These are phyloP conservation scores for Penicillium waksmanii DNA, from an alignment of 495 filamentous ascomycete species.

Conservation along the genomic window DNA sequence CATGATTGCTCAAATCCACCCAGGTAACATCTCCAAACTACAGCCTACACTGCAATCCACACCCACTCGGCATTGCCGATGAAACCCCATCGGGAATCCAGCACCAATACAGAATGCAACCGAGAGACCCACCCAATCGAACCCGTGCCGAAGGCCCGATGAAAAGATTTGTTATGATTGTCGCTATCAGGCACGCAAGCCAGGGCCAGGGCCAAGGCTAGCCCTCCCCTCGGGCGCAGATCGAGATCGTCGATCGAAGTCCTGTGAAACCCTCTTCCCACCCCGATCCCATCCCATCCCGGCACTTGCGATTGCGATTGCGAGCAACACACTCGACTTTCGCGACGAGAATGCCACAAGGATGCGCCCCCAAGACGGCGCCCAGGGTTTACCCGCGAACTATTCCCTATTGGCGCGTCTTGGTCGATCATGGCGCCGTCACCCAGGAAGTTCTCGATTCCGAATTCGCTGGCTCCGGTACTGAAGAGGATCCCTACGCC, in stretches of 20 bases:
- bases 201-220: neutral
- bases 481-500: constrained; percentile 64
- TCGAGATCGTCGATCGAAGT: constrained; percentile 2
- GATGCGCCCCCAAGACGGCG: neutral
- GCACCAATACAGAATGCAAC: neutral
- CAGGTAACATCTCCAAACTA: neutral
- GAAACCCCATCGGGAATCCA: neutral
- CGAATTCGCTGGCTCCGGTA: constrained; percentile 62
- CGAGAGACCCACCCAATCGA: neutral
- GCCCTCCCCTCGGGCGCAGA: neutral
- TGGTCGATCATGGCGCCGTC: constrained; percentile 43
- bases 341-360: neutral
- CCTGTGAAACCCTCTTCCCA: neutral
- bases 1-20: neutral
- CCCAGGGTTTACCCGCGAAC: constrained; percentile 1
- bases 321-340: neutral
- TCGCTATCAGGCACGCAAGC: neutral
- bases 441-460: constrained; percentile 52
- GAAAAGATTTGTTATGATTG: constrained; percentile 1
- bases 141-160: neutral
- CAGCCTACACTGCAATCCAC: neutral
- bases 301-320: neutral
- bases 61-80: neutral
- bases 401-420: constrained; percentile 21
- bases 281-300: neutral